Percentiles rank a stretch among this genome's conserved stretches.
Conservation (phyloP, 345 rosid genomes). For the Acer saccharum region DNA sequence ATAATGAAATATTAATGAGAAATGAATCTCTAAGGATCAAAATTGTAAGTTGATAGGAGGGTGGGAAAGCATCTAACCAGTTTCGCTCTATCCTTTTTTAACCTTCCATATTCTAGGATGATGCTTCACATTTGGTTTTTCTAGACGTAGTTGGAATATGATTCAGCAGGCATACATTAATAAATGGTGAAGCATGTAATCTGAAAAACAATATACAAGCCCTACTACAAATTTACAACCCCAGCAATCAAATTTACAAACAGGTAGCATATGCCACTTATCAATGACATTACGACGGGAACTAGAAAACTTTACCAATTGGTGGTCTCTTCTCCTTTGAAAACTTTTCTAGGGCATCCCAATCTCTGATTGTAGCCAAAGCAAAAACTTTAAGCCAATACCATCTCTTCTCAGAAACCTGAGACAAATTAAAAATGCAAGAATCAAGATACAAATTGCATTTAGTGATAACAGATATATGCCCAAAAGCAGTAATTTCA, state of each 20-base stretch:
- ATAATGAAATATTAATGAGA: background rate
- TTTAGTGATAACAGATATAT: background rate
- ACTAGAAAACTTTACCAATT: conserved; percentile 47
- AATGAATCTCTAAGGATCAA: background rate
- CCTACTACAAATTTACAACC: conserved; percentile 3
- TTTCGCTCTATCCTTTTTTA: background rate
- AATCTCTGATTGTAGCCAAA: conserved; percentile 84
- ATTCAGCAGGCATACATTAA: background rate
- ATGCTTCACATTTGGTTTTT: background rate
- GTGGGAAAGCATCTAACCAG: background rate
- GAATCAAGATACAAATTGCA: background rate
- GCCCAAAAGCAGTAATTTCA: background rate
- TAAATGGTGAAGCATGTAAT: background rate
- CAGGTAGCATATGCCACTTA: conserved; percentile 16
- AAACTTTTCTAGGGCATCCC: conserved; percentile 92
- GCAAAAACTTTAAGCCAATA: conserved; percentile 95
- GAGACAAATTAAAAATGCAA: conserved; percentile 14
- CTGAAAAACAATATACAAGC: background rate
- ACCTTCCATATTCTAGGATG: background rate
- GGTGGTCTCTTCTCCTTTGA: conserved; percentile 97
- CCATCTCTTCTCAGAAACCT: conserved; percentile 98
- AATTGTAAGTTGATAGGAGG: background rate
- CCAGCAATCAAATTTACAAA: background rate
- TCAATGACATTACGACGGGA: background rate
- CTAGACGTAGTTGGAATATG: background rate